Base-by-base conservation (phyloP, 139 green algal species). In the Chlamydomonas eustigma region DNA sequence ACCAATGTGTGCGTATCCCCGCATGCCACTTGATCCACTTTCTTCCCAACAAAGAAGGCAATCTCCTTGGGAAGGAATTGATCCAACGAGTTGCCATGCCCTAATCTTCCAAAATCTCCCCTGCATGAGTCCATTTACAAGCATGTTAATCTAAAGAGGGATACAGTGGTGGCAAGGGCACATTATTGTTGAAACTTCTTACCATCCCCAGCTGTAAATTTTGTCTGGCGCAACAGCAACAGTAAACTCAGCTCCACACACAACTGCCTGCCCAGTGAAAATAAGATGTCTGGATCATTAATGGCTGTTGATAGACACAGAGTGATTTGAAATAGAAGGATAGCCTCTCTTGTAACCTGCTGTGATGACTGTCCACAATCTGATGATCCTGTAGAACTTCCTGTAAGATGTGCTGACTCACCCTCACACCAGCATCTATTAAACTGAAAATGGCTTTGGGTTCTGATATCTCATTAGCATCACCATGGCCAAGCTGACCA, bases 1-100 rank as follows among this genome's bases (percentile, higher is more conserved):
- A 89, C 91, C 33, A 97, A 78, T 18, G 92, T 95, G 83, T 97
- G 93, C 4, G 90, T 95, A 85, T 97, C 93, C 5, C 93, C 93
- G 70, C 93, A 97, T 2, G 91, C 87, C 31, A 97, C 85, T 4
- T 63, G 34, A 30, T 37, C 44, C 1, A 92, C 79, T 4, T 18
- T 3, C 25, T 69, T 71, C 22, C 84, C 84, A 0, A 52, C 37
- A 31, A 97, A 87, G 36, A 83, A 87, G 0, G 75, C 34, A n/a
- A 97, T 91, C 22, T 85, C 81, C 31, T 77, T 79, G 12, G 90
- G 90, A 2, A 95, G 58, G 76, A 97, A 97, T 3, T 92, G 71
- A 66, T 97, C 93, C 8, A 39, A 80, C 36, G 83, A 87, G 51
- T 91, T 81, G 1, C 89, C 91, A 68, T 95, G 91, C 1, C 93